Evolutionary conservation across 306 rosid genomes (phyloP), one percentile per base, ranked within the genome.

Genomic region (Gastrolobium villosum): DNA sequence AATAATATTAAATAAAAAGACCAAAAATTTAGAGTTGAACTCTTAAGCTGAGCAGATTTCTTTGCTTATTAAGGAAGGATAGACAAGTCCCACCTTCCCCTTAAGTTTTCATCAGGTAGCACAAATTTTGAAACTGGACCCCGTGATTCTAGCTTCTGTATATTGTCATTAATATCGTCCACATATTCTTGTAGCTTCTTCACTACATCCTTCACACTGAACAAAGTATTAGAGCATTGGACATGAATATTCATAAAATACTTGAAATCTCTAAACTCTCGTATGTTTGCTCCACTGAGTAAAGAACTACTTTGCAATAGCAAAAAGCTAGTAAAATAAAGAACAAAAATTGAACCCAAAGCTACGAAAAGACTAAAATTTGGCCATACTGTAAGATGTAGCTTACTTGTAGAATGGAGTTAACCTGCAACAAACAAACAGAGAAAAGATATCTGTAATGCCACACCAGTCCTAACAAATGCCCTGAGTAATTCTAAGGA

Each of bases 331-430:
- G 41, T 60, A 60, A 74, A 68, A 74, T 7, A 34, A 59, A 57
- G 10, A 43, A 62, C 35, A 82, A 41, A 79, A 84, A 68, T 50
- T 48, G 44, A 74, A 62, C 69, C 68, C 54, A 30, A 6, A 44
- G 83, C 55, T 65, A 65, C 70, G 15, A 69, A 56, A 71, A 52
- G 57, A 77, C 5, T 54, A 60, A 10, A 83, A 45, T 56, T 60
- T 76, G 73, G 75, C 78, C 50, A 40, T 36, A 44, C 68, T 43
- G 65, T 57, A 75, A 75, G 68, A 77, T 65, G 52, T 39, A 75
- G 82, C 98, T 95, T 88, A 93, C 99, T 85, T 52, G 89, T 95
- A 95, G 82, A 93, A 95, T 70, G 97, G 99, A 81, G 99, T 95
- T 80, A 95, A 83, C 91, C 97, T 94, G 85, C 79, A 78, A 57